Percentiles rank a stretch among this genome's conserved stretches.
phyloP scores from a whole-genome alignment of 352 stramenopile species.

The Pythium rhizo-oryzae region DNA sequence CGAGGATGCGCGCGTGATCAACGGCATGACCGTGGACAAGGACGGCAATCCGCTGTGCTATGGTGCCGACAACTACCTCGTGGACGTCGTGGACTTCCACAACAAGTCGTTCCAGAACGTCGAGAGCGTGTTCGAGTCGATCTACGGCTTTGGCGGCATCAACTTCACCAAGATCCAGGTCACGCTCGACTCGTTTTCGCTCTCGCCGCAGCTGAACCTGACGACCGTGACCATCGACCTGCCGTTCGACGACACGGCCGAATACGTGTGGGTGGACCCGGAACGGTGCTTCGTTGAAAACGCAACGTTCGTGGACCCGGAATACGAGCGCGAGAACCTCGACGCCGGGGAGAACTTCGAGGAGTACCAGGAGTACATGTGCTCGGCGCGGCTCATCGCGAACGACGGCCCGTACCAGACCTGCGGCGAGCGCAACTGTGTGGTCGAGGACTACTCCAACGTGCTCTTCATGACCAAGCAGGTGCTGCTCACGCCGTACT shows the following conservation, averaged over 20 bases:
- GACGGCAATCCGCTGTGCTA: slow-evolving; percentile 7
- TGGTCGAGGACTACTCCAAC: slow-evolving; percentile 39
- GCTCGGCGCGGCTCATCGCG: slow-evolving; percentile 33
- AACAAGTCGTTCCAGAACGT: not conserved
- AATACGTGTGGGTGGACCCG: slow-evolving; percentile 2
- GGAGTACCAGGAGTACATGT: not conserved
- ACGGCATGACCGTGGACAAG: slow-evolving; percentile 4
- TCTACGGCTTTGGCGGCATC: slow-evolving; percentile 4
- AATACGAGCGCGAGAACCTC: not conserved
- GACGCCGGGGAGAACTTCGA: not conserved
- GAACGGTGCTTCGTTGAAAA: not conserved
- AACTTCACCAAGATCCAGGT: not conserved
- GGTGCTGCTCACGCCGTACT: slow-evolving; percentile 38
- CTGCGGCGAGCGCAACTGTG: slow-evolving; percentile 33
- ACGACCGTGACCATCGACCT: slow-evolving; percentile 12
- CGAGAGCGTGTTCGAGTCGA: slow-evolving; percentile 3
- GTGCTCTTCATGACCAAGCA: slow-evolving; percentile 41
- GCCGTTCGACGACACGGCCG: not conserved
- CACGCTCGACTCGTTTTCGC: slow-evolving; percentile 5
- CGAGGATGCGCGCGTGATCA: not conserved
- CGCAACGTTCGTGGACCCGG: not conserved
- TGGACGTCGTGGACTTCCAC: slow-evolving; percentile 1
- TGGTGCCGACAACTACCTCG: slow-evolving; percentile 4
- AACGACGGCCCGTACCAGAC: slow-evolving; percentile 22
- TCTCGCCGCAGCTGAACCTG: slow-evolving; percentile 13